Percentiles rank a stretch among this genome's conserved stretches.
phyloP scores from a whole-genome alignment of 352 stramenopile species.

The Phytophthora niederhauseri region DNA sequence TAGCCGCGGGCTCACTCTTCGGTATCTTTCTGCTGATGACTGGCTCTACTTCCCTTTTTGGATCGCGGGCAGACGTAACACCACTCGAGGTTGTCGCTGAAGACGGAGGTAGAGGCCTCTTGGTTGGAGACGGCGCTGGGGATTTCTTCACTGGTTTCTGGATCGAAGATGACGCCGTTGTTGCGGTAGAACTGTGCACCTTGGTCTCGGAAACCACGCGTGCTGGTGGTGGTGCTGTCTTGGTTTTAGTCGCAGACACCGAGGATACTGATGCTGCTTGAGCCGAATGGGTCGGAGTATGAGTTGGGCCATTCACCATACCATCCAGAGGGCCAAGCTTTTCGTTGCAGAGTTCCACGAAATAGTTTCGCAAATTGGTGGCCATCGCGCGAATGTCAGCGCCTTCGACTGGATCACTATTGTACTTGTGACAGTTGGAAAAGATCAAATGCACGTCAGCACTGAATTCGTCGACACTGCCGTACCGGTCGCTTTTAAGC shows the following conservation, averaged over 20 bases:
- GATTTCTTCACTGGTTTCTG: conserved; percentile 41
- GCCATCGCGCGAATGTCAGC: conserved; percentile 90
- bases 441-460: conserved; percentile 90
- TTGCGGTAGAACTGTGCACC: conserved; percentile 6
- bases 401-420: conserved; percentile 85
- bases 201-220: conserved; percentile 14
- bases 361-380: conserved; percentile 80
- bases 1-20: conserved; percentile 6
- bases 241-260: conserved; percentile 21
- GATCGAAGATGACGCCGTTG: conserved; percentile 16
- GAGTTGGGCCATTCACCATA: conserved; percentile 27
- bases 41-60: conserved; percentile 19
- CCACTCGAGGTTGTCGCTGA: conserved; percentile 9
- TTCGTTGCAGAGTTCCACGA: conserved; percentile 75
- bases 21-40: conserved; percentile 8
- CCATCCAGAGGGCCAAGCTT: conserved; percentile 55
- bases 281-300: conserved; percentile 20
- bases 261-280: conserved; percentile 8
- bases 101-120: conserved; percentile 19
- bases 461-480: conserved; percentile 78
- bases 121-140: conserved; percentile 29
- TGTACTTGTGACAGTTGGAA: conserved; percentile 91
- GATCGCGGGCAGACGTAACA: conserved; percentile 14
- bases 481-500: conserved; percentile 84
- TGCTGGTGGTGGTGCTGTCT: conserved; percentile 8